Evolutionary conservation across 108 stramenopile species (phyloP).

Genomic region (Pinguiococcus pyrenoidosus): DNA sequence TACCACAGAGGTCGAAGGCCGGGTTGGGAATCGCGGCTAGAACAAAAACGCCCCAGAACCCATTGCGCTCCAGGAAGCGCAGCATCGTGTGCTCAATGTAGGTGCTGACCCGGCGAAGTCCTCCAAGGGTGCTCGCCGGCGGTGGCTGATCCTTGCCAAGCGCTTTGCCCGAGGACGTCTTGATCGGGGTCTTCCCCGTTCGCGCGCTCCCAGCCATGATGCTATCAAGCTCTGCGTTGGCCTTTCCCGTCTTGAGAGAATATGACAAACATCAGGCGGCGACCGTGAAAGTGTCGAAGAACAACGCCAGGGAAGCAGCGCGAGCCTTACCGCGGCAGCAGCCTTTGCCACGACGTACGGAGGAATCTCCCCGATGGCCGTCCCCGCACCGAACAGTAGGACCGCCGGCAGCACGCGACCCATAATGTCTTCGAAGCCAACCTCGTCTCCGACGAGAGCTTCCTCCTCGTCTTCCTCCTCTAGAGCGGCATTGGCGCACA

Average conservation of each 20-base stretch:
- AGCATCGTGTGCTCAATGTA: slow-evolving; percentile 17
- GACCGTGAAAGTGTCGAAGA: too few relatives aligned
- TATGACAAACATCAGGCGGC: too few relatives aligned
- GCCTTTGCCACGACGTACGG: slow-evolving; percentile 42
- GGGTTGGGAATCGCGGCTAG: slow-evolving; percentile 39
- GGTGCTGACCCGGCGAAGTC: too few relatives aligned
- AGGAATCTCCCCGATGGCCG: slow-evolving; percentile 46
- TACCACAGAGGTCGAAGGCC: slow-evolving; percentile 45
- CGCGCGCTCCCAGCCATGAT: too few relatives aligned
- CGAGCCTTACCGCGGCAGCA: too few relatives aligned
- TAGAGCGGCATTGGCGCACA: slow-evolving; percentile 4
- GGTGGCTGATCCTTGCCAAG: too few relatives aligned
- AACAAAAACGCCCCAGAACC: slow-evolving; percentile 37
- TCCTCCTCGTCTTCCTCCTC: slow-evolving; percentile 8
- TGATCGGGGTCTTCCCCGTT: too few relatives aligned
- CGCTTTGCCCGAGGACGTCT: too few relatives aligned
- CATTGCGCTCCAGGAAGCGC: slow-evolving; percentile 17
- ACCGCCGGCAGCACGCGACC: slow-evolving; percentile 25
- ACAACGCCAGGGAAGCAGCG: too few relatives aligned
- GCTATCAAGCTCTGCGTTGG: too few relatives aligned
- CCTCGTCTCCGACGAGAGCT: background rate
- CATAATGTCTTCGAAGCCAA: slow-evolving; percentile 7
- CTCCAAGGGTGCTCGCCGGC: too few relatives aligned
- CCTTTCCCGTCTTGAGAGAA: too few relatives aligned
- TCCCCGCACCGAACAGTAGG: slow-evolving; percentile 41